These are phyloP conservation scores for Cymodocea nodosa DNA, from an alignment of 116 monocot species.

Conservation along the genomic window DNA sequence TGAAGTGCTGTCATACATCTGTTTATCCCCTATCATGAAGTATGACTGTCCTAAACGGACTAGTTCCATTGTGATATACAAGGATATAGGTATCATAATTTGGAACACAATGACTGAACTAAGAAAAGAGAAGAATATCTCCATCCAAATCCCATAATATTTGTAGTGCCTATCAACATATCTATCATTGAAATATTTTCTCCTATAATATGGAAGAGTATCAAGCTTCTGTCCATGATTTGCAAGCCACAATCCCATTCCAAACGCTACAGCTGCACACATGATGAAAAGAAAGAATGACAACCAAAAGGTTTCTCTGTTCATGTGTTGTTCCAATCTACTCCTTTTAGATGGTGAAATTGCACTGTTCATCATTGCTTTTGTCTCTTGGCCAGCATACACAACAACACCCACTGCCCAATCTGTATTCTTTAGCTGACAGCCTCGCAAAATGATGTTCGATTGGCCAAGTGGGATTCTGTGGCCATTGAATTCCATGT, in stretches of 20 bases:
- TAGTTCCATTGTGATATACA: conserved; percentile 86
- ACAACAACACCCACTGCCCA: conserved; percentile 72
- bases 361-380: conserved; percentile 92
- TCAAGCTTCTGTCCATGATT: conserved; percentile 38
- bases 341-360: conserved; percentile 85
- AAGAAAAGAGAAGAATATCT: conserved; percentile 48
- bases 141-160: conserved; percentile 44
- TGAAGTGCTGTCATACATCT: conserved; percentile 37
- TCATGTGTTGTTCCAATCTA: conserved; percentile 77
- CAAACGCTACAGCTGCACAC: conserved; percentile 31
- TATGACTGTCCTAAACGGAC: conserved; percentile 63
- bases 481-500: conserved; percentile 69
- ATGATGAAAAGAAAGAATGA: conserved; percentile 23
- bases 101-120: conserved; percentile 64
- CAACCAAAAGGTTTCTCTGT: conserved; percentile 65
- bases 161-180: conserved; percentile 19
- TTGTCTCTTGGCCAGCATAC: conserved; percentile 78
- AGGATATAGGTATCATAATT: conserved; percentile 73
- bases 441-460: conserved; percentile 73
- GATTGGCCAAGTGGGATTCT: conserved; percentile 62
- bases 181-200: conserved; percentile 20
- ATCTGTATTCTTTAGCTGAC: conserved; percentile 84
- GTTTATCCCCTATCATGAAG: conserved; percentile 47
- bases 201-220: conserved; percentile 47
- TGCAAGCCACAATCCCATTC: conserved; percentile 55